Conservation (phyloP, 306 rosid species). For the Prosopis cineraria region DNA sequence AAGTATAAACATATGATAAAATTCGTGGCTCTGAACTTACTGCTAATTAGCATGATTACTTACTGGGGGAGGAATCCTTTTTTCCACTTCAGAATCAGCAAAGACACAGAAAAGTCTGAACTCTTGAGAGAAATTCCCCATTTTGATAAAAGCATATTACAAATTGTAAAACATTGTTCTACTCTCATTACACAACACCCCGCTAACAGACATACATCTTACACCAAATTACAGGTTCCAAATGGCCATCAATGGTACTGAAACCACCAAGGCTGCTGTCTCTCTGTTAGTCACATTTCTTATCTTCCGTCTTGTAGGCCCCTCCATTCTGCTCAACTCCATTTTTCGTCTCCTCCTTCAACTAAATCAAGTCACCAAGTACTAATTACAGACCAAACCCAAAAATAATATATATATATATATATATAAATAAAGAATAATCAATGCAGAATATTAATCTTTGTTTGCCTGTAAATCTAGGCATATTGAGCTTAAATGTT, state of each 20-base stretch:
- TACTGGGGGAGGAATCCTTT: conserved; percentile 20
- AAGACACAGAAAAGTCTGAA: conserved; percentile 32
- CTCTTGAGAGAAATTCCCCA: conserved; percentile 36
- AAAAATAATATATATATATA: too few species aligned
- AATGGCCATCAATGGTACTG: conserved; percentile 29
- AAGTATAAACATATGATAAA: not conserved
- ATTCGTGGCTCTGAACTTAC: not conserved
- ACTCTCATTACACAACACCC: conserved; percentile 34
- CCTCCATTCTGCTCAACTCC: conserved; percentile 51
- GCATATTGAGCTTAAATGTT: conserved; percentile 14
- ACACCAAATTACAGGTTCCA: conserved; percentile 37
- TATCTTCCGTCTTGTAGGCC: conserved; percentile 45
- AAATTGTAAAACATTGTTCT: conserved; percentile 35
- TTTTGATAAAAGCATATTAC: conserved; percentile 36
- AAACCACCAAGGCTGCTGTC: conserved; percentile 28
- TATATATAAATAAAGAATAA: not conserved
- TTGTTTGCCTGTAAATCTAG: conserved; percentile 6
- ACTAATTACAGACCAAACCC: not conserved
- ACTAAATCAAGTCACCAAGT: conserved; percentile 45
- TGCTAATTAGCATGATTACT: conserved; percentile 23
- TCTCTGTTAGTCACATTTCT: conserved; percentile 46
- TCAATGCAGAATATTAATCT: conserved; percentile 6
- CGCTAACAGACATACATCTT: conserved; percentile 30
- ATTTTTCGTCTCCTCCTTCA: conserved; percentile 60
- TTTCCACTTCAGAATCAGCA: conserved; percentile 32